Conservation (phyloP, 192 early-diverging fungal species). For the Chytriomyces sp. region DNA sequence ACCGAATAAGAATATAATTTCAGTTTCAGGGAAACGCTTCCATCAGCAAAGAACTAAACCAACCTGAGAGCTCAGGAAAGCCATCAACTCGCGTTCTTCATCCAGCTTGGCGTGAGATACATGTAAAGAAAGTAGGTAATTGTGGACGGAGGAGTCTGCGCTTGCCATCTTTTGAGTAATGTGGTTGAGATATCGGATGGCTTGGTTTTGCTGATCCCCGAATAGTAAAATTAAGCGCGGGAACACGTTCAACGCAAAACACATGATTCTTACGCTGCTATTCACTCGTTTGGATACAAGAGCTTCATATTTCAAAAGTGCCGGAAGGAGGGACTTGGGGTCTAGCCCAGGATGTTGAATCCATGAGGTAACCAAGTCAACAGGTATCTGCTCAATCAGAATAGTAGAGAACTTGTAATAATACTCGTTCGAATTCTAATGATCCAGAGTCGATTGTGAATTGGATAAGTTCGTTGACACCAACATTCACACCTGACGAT, state of each 20-base stretch:
- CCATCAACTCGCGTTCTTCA: conserved; percentile 65
- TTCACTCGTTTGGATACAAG: neutral
- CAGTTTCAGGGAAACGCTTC: conserved; percentile 33
- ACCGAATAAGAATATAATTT: conserved; percentile 18
- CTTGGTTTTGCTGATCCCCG: conserved; percentile 87
- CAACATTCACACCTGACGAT: conserved; percentile 62
- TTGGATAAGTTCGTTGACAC: too few species aligned
- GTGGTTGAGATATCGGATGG: conserved; percentile 84
- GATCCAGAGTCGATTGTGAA: neutral
- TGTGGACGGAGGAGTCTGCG: conserved; percentile 89
- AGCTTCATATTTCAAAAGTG: conserved; percentile 82
- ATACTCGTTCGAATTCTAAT: conserved; percentile 68
- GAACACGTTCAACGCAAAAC: neutral
- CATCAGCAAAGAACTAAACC: neutral
- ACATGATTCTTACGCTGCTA: neutral
- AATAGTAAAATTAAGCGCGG: neutral
- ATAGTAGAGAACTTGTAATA: conserved; percentile 88
- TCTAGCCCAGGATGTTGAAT: conserved; percentile 83
- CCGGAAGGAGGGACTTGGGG: conserved; percentile 82
- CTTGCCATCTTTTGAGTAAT: conserved; percentile 76
- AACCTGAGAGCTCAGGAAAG: conserved; percentile 76
- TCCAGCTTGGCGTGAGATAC: conserved; percentile 62
- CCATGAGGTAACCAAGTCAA: conserved; percentile 83
- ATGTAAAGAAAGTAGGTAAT: conserved; percentile 84
- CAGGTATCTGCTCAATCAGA: conserved; percentile 83